phyloP scores from a whole-genome alignment of 805 yeast genomes.

The Candida gorgasii region DNA sequence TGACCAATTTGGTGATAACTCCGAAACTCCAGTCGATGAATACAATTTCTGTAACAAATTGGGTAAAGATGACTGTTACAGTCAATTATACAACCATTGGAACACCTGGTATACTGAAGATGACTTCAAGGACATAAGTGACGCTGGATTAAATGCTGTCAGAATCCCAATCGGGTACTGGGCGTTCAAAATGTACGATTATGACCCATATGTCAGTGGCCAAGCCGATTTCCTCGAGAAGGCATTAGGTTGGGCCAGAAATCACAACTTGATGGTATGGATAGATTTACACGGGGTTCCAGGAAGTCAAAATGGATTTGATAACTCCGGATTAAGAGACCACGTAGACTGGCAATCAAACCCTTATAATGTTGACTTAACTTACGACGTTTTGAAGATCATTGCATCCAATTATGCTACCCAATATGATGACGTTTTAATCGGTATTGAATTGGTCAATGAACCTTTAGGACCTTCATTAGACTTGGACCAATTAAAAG shows the following conservation, averaged over 20 bases:
- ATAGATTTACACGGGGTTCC: conserved; percentile 95
- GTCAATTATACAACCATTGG: conserved; percentile 72
- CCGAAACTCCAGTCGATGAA: conserved; percentile 75
- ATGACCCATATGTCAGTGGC: conserved; percentile 88
- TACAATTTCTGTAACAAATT: conserved; percentile 61
- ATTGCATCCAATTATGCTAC: conserved; percentile 60
- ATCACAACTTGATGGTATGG: conserved; percentile 72
- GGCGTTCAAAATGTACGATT: conserved; percentile 67
- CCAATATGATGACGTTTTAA: conserved; percentile 66
- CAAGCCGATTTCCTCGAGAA: conserved; percentile 70
- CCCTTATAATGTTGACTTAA: conserved; percentile 51
- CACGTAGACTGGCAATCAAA: conserved; percentile 50
- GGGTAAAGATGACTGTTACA: conserved; percentile 59
- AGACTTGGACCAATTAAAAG: conserved; percentile 56
- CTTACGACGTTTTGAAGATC: conserved; percentile 54
- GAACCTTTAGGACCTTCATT: conserved; percentile 83
- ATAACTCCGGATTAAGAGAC: conserved; percentile 87
- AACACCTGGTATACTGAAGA: conserved; percentile 68
- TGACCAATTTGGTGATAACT: conserved; percentile 38
- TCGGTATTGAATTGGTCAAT: conserved; percentile 82
- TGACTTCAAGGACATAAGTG: conserved; percentile 63
- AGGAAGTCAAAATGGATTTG: conserved; percentile 95
- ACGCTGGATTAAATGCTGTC: conserved; percentile 75
- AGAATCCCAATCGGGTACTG: conserved; percentile 94
- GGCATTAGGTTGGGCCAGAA: conserved; percentile 76